Conservation (phyloP, 306 rosid genomes). For the Prunus dulcis region DNA sequence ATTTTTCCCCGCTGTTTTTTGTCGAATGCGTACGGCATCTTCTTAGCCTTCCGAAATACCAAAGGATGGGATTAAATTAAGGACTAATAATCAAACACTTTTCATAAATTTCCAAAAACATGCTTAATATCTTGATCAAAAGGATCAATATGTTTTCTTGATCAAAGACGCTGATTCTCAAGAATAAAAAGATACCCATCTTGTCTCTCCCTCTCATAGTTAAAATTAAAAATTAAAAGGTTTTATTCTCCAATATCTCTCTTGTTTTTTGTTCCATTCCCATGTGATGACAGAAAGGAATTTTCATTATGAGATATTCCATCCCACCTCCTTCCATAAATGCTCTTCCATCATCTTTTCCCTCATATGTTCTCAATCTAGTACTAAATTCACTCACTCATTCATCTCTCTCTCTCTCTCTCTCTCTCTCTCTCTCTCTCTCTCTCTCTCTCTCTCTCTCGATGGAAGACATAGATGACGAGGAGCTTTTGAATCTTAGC, state of each 20-base stretch:
- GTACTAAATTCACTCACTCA: not conserved
- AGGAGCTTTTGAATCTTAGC: slow-evolving; percentile 69
- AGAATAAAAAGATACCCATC: slow-evolving; percentile 64
- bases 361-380: slow-evolving; percentile 28
- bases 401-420: not conserved
- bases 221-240: not conserved
- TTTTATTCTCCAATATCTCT: slow-evolving; percentile 15
- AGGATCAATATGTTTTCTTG: slow-evolving; percentile 42
- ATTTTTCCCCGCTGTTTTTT: slow-evolving; percentile 52
- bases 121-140: slow-evolving; percentile 22
- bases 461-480: slow-evolving; percentile 65
- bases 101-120: slow-evolving; percentile 33
- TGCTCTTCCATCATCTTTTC: slow-evolving; percentile 24
- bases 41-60: slow-evolving; percentile 53
- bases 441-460: not conserved
- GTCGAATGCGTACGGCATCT: slow-evolving; percentile 70
- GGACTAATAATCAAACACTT: slow-evolving; percentile 10
- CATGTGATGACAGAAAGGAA: slow-evolving; percentile 45
- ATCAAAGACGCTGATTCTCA: slow-evolving; percentile 47
- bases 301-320: slow-evolving; percentile 31
- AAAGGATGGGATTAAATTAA: slow-evolving; percentile 18
- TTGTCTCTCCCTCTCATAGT: slow-evolving; percentile 36
- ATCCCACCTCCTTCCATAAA: slow-evolving; percentile 18
- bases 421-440: not conserved
- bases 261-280: slow-evolving; percentile 37